These are phyloP conservation scores for Globisporangium cederbergense DNA, from an alignment of 352 stramenopile genomes.

Conservation along the genomic window DNA sequence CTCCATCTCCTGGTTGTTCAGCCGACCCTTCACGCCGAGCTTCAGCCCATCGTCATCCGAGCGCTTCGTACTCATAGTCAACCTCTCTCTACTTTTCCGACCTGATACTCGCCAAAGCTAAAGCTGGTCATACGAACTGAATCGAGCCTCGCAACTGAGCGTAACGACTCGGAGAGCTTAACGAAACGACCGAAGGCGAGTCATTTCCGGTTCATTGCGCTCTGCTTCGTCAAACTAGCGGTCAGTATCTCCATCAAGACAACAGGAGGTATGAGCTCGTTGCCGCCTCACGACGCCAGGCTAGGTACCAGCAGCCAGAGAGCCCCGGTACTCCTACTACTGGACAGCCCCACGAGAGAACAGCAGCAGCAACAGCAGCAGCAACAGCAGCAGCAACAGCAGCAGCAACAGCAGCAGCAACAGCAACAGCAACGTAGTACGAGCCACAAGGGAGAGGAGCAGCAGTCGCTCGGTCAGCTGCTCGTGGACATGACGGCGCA, in stretches of 20 bases:
- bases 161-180: conserved; percentile 1
- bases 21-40: conserved; percentile 41
- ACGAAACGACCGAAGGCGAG: not conserved
- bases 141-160: not conserved
- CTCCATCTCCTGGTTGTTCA: conserved; percentile 75
- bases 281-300: not conserved
- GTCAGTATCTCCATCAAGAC: not conserved
- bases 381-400: too few relatives aligned
- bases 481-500: conserved; percentile 65
- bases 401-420: too few relatives aligned
- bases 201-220: not conserved
- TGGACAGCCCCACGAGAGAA: conserved; percentile 15
- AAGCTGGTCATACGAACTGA: not conserved
- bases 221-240: not conserved
- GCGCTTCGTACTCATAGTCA: not conserved
- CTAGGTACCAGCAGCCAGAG: not conserved
- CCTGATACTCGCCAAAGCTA: not conserved
- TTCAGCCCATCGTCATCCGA: conserved; percentile 13
- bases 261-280: conserved; percentile 4
- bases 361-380: too few relatives aligned
- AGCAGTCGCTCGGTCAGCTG: conserved; percentile 30
- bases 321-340: conserved; percentile 3
- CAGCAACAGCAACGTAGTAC: not conserved
- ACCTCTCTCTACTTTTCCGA: not conserved
- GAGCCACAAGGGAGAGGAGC: conserved; percentile 3